Base-by-base conservation (phyloP, 2,329 filamentous ascomycete genomes). In the Fusarium lateritium region DNA sequence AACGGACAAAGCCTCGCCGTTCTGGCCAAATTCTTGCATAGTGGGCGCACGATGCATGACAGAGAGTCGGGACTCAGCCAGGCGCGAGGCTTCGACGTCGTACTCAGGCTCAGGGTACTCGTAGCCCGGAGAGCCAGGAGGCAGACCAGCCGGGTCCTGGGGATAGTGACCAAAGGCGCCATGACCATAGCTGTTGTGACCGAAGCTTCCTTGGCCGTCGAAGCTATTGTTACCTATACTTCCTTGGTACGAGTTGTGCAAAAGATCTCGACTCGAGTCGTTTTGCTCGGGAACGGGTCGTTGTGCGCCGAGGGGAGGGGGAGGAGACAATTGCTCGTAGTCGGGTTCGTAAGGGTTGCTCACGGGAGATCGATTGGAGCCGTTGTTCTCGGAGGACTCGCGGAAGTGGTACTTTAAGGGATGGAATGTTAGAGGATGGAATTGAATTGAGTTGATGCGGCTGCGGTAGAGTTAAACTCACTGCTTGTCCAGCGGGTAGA, bases 401-500 rank as follows among this genome's bases (percentile, higher is more conserved):
- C 49, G 65, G 26, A 71, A 71, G 43, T 71, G 69, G 43, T 71
- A 71, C 69, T 71, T 39, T n/a, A 19, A 13, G 14, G 31, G 24
- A n/a, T 15, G 14, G 2, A 26, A 53, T 40, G 43, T 63, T n/a
- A 55, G 62, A 56, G 33, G 33, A 26, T 15, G n/a, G 17, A 22
- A 40, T 46, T 53, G 17, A 22, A 40, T 46, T 53, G 33, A 8
- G 39, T 21, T 26, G 19, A n/a, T 14, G 31, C 31, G 10, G 19
- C n/a, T n/a, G 36, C 24, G 7, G 17, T 33, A 24, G 42, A 54
- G 38, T 42, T 34, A 53, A 64, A 71, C 70, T 65, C 56, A 72
- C 70, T 38, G 71, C 66, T 21, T 72, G 62, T n/a, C 62, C 62
- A 34, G 70, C 67, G 11, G 70, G 70, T 24, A 72, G 52, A 50